phyloP scores from a whole-genome alignment of 352 stramenopile genomes.

The Pythium coloratum region DNA sequence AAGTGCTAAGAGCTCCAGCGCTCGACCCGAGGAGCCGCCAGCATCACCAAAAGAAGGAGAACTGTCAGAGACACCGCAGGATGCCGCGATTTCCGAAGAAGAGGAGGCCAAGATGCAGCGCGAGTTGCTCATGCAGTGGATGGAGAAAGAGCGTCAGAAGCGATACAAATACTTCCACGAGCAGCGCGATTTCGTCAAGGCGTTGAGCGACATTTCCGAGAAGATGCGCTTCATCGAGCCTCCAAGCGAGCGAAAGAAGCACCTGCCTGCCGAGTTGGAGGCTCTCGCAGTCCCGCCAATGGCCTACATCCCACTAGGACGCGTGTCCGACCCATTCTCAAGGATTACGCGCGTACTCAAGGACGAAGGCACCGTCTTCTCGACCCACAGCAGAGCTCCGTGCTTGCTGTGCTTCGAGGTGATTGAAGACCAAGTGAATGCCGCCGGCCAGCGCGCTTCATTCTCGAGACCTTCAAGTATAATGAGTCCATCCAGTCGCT shows the following conservation, averaged over 20 bases:
- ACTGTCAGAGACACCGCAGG: not conserved
- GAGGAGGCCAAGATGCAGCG: slow-evolving; percentile 34
- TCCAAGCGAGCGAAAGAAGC: slow-evolving; percentile 62
- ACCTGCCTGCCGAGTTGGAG: slow-evolving; percentile 48
- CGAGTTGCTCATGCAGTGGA: slow-evolving; percentile 70
- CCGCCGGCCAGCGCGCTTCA: slow-evolving; percentile 40
- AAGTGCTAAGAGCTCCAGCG: slow-evolving; percentile 3
- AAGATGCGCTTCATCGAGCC: slow-evolving; percentile 66
- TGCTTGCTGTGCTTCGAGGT: slow-evolving; percentile 81
- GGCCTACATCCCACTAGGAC: slow-evolving; percentile 74
- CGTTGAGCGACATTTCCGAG: slow-evolving; percentile 71
- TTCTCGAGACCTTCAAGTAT: slow-evolving; percentile 15
- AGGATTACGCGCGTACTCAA: slow-evolving; percentile 64
- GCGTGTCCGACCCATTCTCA: slow-evolving; percentile 68
- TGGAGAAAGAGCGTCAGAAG: slow-evolving; percentile 77
- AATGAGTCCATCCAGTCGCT: not conserved
- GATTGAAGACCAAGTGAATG: slow-evolving; percentile 74
- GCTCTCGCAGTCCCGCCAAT: slow-evolving; percentile 57
- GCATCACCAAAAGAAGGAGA: slow-evolving; percentile 9
- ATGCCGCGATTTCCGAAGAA: not conserved
- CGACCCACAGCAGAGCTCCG: slow-evolving; percentile 71
- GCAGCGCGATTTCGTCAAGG: slow-evolving; percentile 73
- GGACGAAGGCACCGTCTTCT: slow-evolving; percentile 81
- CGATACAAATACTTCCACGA: slow-evolving; percentile 82
- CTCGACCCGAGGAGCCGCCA: not conserved